Evolutionary conservation across 2,329 filamentous ascomycete genomes (phyloP), one percentile per base, ranked within the genome.

Genomic region (Emmonsia crescens): DNA sequence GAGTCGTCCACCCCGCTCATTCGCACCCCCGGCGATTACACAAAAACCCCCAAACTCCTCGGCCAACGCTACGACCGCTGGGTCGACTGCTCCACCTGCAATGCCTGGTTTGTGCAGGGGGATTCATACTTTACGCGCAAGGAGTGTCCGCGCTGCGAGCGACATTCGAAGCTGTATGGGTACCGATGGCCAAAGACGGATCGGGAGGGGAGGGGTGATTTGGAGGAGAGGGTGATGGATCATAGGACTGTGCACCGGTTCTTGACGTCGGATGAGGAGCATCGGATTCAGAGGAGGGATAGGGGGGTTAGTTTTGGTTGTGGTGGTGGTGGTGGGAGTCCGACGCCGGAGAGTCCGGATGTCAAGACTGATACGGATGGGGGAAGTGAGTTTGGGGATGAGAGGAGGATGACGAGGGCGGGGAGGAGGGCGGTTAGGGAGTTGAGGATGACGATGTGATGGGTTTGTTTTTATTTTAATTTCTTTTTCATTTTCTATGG

Each of bases 181-280:
- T 96, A 89, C 71, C 81, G 88, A 62, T 99, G 94, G 94, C 94
- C 94, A 5, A 96, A 99, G 78, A 97, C 94, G 0, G 89, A 96
- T 63, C 88, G 82, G 64, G 85, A 88, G 31, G 89, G 89, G 0
- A 84, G 85, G 19, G 74, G 83, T 24, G 94, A 97, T 71, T 86
- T 83, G 9, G 82, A 85, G 64, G 79, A 85, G 67, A 74, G 85
- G 5, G 79, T 96, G 0, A 80, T 94, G 63, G 93, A 97, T 71
- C 92, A 96, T 71, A 82, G 93, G n/a, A 86, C 82, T 0, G 83
- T 97, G 3, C 89, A 96, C 73, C 87, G 93, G 0, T 96, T 96
- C 69, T 76, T 96, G 5, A 82, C 85, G 29, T 80, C 85, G 0
- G 82, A 86, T 2, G 86, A 91, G 61, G 89, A 93, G 79, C 68